phyloP scores from a whole-genome alignment of 2,329 filamentous ascomycete species.

The Endothia cerciana region DNA sequence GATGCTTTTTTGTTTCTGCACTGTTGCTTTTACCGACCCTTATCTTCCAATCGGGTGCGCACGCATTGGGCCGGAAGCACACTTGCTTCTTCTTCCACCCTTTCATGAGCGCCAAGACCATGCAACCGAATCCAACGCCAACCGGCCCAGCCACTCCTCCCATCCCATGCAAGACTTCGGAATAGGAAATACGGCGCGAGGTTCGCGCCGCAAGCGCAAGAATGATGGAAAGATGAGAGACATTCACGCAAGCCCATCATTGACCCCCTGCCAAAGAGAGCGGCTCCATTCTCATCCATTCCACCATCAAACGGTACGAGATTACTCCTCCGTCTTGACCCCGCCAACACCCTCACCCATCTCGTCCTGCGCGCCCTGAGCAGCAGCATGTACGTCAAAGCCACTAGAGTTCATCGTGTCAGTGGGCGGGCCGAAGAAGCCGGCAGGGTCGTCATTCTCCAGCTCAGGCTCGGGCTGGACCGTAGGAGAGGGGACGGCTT shows the following conservation, averaged over 20 bases:
- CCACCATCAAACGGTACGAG: neutral
- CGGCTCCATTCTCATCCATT: neutral
- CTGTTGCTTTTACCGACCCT: too few relatives aligned
- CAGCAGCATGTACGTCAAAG: neutral
- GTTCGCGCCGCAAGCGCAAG: neutral
- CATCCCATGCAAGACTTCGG: neutral
- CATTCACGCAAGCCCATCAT: neutral
- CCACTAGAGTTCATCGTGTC: neutral
- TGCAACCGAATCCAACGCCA: conserved; percentile 1
- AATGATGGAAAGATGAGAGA: neutral
- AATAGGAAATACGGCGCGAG: neutral
- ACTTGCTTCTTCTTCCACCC: neutral
- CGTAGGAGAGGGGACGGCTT: neutral
- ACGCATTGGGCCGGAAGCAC: neutral
- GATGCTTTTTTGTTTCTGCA: too few relatives aligned
- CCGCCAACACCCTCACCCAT: neutral
- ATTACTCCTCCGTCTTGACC: conserved; percentile 2
- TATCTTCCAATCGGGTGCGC: neutral
- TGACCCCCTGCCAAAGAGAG: neutral
- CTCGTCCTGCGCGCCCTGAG: conserved; percentile 1
- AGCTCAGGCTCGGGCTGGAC: neutral
- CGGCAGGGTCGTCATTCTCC: conserved; percentile 7
- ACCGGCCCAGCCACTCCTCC: neutral
- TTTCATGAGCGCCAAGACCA: neutral
- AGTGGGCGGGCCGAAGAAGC: conserved; percentile 1